Percentiles rank a stretch among this genome's conserved stretches.
Evolutionary conservation across 169 alveolate species (phyloP).

Genomic region (Plasmodium relictum): DNA sequence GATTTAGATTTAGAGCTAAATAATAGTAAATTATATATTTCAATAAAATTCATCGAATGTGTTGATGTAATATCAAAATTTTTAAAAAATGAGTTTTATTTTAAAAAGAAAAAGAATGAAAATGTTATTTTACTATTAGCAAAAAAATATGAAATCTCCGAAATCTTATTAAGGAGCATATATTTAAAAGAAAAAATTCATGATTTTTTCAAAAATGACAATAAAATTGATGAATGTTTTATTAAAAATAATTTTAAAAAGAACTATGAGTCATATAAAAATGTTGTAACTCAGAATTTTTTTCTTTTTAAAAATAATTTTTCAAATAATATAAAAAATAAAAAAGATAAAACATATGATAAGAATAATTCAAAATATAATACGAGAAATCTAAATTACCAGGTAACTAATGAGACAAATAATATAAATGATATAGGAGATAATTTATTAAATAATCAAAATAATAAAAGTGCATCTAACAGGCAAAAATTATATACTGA

Average conservation of each 20-base stretch:
- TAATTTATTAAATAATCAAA: no score
- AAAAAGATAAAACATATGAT: neutral
- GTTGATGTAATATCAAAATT: slow-evolving; percentile 13
- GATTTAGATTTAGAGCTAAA: slow-evolving; percentile 7
- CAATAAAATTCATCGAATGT: slow-evolving; percentile 10
- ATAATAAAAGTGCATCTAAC: no score
- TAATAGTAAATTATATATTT: slow-evolving; percentile 28
- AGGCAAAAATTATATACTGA: no score
- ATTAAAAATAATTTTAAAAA: slow-evolving; percentile 22
- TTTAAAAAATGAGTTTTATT: slow-evolving; percentile 27
- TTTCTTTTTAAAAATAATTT: neutral
- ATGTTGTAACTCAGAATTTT: neutral
- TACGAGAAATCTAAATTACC: no score
- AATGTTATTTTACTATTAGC: slow-evolving; percentile 20
- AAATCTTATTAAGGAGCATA: slow-evolving; percentile 8
- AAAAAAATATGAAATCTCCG: slow-evolving; percentile 28
- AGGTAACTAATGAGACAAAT: no score
- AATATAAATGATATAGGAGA: no score
- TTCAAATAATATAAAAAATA: neutral
- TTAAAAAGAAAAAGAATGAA: slow-evolving; percentile 18
- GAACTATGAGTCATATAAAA: slow-evolving; percentile 9
- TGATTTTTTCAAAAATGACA: neutral
- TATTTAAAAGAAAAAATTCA: slow-evolving; percentile 23
- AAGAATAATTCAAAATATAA: no score
- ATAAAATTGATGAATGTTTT: slow-evolving; percentile 1